These are phyloP conservation scores for Salvia hispanica DNA, from an alignment of 257 asterid genomes.

Conservation along the genomic window DNA sequence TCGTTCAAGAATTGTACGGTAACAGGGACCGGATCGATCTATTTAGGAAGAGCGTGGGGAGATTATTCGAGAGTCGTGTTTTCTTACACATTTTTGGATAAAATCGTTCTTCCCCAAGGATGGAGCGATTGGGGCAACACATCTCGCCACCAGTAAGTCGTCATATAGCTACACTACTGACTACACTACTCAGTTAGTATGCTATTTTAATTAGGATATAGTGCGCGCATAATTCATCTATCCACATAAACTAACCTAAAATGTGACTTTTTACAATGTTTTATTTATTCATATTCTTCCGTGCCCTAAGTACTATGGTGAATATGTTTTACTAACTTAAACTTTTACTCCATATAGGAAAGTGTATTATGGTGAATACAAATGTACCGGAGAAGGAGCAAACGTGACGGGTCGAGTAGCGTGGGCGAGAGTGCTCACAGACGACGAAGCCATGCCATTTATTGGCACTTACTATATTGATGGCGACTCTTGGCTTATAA, in stretches of 20 bases:
- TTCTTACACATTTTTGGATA: constrained; percentile 54
- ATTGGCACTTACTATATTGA: constrained; percentile 49
- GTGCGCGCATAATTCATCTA: too few species aligned
- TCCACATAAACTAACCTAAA: too few species aligned
- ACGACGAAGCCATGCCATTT: constrained; percentile 58
- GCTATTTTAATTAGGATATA: too few species aligned
- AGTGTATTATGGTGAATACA: constrained; percentile 61
- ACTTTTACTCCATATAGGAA: constrained; percentile 26
- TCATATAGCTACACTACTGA: too few species aligned
- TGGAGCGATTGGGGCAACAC: constrained; percentile 61
- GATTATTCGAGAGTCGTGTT: constrained; percentile 57
- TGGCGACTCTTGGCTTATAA: constrained; percentile 52
- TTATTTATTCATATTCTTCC: too few species aligned
- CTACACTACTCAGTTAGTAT: too few species aligned
- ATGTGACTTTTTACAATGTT: too few species aligned
- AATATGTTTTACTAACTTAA: too few species aligned
- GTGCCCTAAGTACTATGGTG: too few species aligned
- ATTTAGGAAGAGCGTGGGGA: constrained; percentile 64
- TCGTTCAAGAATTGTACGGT: constrained; percentile 54
- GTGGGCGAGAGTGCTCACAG: constrained; percentile 47
- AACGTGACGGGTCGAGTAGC: constrained; percentile 46
- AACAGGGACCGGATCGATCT: constrained; percentile 48
- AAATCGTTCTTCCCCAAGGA: constrained; percentile 51
- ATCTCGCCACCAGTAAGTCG: constrained; percentile 42
- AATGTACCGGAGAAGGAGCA: constrained; percentile 59